Conservation (phyloP, 805 yeast genomes). For the Candida argentea region DNA sequence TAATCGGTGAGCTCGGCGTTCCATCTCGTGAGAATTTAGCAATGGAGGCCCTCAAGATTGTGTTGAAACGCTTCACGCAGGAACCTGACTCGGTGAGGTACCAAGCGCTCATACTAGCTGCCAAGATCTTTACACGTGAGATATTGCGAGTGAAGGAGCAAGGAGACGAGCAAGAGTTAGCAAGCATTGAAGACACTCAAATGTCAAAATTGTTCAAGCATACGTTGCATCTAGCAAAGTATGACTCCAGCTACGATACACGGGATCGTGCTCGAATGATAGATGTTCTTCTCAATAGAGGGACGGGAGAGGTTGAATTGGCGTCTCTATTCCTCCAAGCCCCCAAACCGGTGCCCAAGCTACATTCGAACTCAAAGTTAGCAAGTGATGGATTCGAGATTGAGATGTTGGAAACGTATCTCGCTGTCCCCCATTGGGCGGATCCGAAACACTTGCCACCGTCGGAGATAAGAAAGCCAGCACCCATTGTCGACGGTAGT, state of each 20-base stretch:
- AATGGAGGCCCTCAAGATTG: constrained; percentile 63
- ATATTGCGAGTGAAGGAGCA: constrained; percentile 29
- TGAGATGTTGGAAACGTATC: constrained; percentile 7
- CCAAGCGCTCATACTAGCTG: constrained; percentile 62
- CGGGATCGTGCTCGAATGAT: constrained; percentile 80
- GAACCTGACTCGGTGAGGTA: constrained; percentile 54
- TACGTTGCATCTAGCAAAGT: constrained; percentile 53
- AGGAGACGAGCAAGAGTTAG: constrained; percentile 5
- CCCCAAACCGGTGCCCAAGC: constrained; percentile 56
- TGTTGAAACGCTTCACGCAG: constrained; percentile 41
- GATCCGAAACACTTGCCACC: constrained; percentile 19
- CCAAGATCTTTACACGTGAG: constrained; percentile 57
- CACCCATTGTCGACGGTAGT: constrained; percentile 5
- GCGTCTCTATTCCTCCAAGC: constrained; percentile 67
- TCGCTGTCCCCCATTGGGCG: constrained; percentile 38
- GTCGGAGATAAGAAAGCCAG: constrained; percentile 20
- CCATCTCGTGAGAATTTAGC: constrained; percentile 35
- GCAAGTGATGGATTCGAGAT: not conserved
- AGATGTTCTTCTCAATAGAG: constrained; percentile 45
- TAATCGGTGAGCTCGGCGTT: constrained; percentile 70
- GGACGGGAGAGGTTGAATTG: constrained; percentile 37
- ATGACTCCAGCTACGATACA: constrained; percentile 66
- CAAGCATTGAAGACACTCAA: constrained; percentile 5
- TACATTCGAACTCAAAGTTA: constrained; percentile 3
- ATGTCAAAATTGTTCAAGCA: constrained; percentile 47